Percentiles rank a stretch among this genome's conserved stretches.
These are phyloP conservation scores for Xylaria castorea DNA, from an alignment of 495 filamentous ascomycete species.

Conservation along the genomic window DNA sequence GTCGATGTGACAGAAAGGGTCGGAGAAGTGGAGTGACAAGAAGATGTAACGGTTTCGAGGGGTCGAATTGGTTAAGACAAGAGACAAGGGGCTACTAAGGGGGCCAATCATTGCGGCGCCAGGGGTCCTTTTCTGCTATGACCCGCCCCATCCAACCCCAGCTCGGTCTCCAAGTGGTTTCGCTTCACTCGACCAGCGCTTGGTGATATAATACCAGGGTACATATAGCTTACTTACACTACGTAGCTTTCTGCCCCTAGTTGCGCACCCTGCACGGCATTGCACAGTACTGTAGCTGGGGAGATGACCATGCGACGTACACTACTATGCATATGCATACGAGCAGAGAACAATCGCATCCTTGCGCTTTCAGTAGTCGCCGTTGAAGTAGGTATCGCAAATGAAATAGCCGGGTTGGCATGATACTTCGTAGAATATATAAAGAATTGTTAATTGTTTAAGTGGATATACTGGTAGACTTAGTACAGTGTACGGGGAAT, in stretches of 20 bases:
- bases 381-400: too few relatives aligned
- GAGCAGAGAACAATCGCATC: background rate
- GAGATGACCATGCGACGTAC: background rate
- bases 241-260: background rate
- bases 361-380: background rate
- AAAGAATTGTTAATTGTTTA: background rate
- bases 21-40: conserved; percentile 26
- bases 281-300: background rate
- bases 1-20: conserved; percentile 38
- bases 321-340: background rate
- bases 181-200: conserved; percentile 15
- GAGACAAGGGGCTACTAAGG: background rate
- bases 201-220: background rate
- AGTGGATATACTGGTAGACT: background rate
- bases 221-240: background rate
- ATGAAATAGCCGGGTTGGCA: too few relatives aligned
- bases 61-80: conserved; percentile 28
- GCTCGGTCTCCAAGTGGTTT: conserved; percentile 17
- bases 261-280: background rate
- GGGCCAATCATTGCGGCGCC: background rate
- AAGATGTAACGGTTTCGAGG: conserved; percentile 36
- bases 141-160: background rate
- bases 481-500: background rate
- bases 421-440: too few relatives aligned
- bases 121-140: background rate